Evolutionary conservation across 139 green algal genomes (phyloP), one percentile per base, ranked within the genome.

Genomic region (Chlorella ohadii): DNA sequence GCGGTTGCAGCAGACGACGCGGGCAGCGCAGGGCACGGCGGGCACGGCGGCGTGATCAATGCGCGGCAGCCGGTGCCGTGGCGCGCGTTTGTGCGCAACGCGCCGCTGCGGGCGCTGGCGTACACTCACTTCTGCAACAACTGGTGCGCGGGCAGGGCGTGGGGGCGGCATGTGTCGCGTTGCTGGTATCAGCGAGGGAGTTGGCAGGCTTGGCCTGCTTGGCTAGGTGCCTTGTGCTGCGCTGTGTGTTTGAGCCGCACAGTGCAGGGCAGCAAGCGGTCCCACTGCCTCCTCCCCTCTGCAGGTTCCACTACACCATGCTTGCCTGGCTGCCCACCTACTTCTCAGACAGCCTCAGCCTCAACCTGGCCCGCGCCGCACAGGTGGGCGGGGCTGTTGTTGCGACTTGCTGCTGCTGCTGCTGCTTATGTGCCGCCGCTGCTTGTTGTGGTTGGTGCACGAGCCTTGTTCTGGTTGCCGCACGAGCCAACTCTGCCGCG

Each of bases 61-160:
- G 34, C 57, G 13, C 51, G 61, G 36, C 38, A 83, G 12, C 27
- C 81, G 51, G 67, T 99, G 55, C 97, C 97, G 15, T 99, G 94
- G 94, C 88, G 97, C 22, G 91, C 89, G 3, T 97, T 99, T 85
- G 84, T 98, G 61, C 88, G 91, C 64, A 91, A 81, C 61, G 67
- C 33, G 9, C 87, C 94, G 51, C 85, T 99, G 19, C 89, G 87
- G 31, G 96, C 93, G 11, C 90, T 99, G 28, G 93, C 92, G 22
- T 98, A 94, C 87, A 96, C 94, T 4, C 97, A 99, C 91, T 99
- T 99, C 81, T 96, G 92, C 90, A 96, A 98, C 87, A 99, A 99
- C 90, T 99, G 96, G 96, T 96, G 89, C 44, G 86, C 51, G 19
- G 51, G 51, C 7, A 6, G 44, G 44, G 44, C 2, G 51, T 33